Evolutionary conservation across 192 early-diverging fungal species (phyloP).

Genomic region (Gonapodya sp.): DNA sequence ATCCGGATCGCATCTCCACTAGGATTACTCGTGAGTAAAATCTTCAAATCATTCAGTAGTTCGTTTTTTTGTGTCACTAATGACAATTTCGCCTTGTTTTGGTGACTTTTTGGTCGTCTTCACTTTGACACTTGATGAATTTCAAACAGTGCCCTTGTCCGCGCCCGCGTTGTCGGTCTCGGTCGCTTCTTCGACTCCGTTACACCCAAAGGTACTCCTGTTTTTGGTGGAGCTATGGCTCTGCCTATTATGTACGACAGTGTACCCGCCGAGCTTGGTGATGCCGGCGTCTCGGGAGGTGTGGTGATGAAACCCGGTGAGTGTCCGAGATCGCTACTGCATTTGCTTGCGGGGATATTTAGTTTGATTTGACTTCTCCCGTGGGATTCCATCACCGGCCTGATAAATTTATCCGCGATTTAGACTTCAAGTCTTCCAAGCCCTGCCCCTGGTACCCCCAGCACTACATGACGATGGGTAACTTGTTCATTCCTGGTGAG

Average conservation of each 20-base stretch:
- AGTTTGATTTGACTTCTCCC: background rate
- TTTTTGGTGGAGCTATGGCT: constrained; percentile 9
- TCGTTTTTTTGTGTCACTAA: background rate
- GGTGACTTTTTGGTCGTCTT: no score
- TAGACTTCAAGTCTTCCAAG: background rate
- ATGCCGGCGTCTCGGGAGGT: constrained; percentile 10
- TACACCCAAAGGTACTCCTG: background rate
- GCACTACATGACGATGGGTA: constrained; percentile 7
- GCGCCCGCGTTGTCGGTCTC: background rate
- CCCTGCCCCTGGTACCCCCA: background rate
- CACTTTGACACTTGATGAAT: no score
- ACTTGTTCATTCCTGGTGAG: constrained; percentile 5
- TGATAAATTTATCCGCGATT: background rate
- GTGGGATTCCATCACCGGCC: background rate
- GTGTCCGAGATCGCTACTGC: background rate
- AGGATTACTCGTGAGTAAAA: background rate
- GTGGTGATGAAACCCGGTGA: constrained; percentile 10
- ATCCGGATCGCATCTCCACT: background rate
- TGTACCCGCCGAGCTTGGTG: background rate
- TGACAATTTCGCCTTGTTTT: background rate
- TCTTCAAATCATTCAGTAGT: background rate
- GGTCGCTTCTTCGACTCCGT: background rate
- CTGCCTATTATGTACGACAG: constrained; percentile 11
- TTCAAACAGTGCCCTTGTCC: constrained; percentile 7
- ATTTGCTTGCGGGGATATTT: background rate